Base-by-base conservation (phyloP, 371 early-diverging fungal species). In the Mucor saturninus region DNA sequence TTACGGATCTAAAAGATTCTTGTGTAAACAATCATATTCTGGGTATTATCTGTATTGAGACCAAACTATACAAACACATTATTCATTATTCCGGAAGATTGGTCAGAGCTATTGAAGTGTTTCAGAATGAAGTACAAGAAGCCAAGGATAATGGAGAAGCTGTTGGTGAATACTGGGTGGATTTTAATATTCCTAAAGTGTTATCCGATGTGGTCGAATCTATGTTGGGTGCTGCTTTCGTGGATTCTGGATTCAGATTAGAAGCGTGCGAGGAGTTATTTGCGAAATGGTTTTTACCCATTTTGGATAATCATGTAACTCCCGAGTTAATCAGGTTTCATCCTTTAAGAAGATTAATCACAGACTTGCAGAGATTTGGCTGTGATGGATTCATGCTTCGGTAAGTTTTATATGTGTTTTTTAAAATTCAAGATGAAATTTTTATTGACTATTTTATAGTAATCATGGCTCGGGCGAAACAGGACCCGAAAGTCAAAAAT, bases 11-110 rank as follows among this genome's bases (percentile, higher is more conserved):
- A 50, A 93, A 95, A 76, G 91, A 92, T 57, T 87, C 91, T 0
- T 87, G 93, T n/a, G 94, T 95, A 51, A 91, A 89, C 80, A 96
- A 98, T 64, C 86, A 87, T 62, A 83, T 94, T 39, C 80, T 98
- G 40, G 90, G 89, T 6, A 82, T 89, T n/a, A 81, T 94, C 13
- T 81, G 91, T 39, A 75, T 85, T 51, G 69, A 77, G 15, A 69
- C 85, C 13, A 85, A 86, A 0, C 73, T 96, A 14, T 88, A 89
- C 58, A 75, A 69, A 9, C 82, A 87, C 59, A 78, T 95, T 40
- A 80, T 85, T 21, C 91, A 88, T 73, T 85, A 76, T 51, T 91
- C 92, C 5, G 65, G 74, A 0, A 65, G 70, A 5, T 64, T 92
- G 39, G 67, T 79, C 4, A 48, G 70, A 1, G 84, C 84, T 0